Conservation (phyloP, 495 filamentous ascomycete genomes). For the Neurospora terricola region DNA sequence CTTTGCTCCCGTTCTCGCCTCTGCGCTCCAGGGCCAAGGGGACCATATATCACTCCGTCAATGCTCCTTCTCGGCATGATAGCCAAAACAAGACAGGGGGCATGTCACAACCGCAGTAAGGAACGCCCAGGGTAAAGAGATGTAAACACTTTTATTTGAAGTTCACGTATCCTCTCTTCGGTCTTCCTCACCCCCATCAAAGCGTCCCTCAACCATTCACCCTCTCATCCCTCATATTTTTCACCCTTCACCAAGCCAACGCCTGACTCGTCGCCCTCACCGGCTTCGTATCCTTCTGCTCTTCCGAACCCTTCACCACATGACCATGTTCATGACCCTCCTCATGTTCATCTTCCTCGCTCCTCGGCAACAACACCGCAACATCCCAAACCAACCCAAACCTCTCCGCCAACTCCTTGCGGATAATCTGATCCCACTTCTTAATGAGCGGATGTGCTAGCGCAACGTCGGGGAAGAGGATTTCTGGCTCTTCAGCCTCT, state of each 20-base stretch:
- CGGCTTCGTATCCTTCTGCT: slow-evolving; percentile 2
- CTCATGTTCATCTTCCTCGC: not conserved
- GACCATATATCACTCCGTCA: not conserved
- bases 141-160: not conserved
- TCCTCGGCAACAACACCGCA: not conserved
- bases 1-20: not conserved
- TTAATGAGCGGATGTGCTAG: slow-evolving; percentile 48
- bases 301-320: slow-evolving; percentile 11
- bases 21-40: not conserved
- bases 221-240: not conserved
- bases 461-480: slow-evolving; percentile 44
- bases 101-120: not conserved
- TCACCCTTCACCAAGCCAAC: slow-evolving; percentile 16
- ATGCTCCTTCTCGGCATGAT: not conserved
- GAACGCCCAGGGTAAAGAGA: not conserved
- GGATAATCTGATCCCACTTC: slow-evolving; percentile 42
- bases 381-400: slow-evolving; percentile 33
- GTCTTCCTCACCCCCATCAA: not conserved
- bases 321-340: not conserved
- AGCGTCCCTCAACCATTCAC: not conserved
- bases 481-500: slow-evolving; percentile 14
- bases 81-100: not conserved
- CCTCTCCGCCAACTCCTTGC: slow-evolving; percentile 26
- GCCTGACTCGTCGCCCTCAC: not conserved
- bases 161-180: not conserved